Conservation (phyloP, 192 early-diverging fungal genomes). For the Backusella tarrabulga region DNA sequence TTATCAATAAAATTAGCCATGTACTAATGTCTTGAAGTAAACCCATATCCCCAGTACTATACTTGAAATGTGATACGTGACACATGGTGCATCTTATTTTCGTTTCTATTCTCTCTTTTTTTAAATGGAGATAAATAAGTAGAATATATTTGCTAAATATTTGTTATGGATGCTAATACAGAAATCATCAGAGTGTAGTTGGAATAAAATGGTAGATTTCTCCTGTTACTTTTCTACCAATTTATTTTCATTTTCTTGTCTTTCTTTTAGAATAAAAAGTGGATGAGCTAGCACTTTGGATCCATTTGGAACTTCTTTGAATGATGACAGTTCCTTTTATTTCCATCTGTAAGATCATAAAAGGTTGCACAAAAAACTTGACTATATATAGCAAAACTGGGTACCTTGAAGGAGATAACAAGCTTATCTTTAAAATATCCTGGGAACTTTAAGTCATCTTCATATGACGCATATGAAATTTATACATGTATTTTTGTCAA, state of each 20-base stretch:
- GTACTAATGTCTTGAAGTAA: background rate
- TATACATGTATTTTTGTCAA: background rate
- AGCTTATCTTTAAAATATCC: background rate
- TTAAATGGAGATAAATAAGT: no score
- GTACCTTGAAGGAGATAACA: constrained; percentile 4
- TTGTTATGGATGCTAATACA: no score
- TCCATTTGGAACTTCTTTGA: background rate
- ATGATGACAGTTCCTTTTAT: background rate
- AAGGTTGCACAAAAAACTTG: background rate
- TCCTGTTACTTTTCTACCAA: no score
- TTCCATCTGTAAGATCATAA: background rate
- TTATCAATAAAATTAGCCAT: background rate
- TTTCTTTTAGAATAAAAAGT: no score
- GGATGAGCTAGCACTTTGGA: background rate
- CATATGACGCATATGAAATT: background rate
- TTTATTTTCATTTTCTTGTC: no score
- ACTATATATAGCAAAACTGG: background rate
- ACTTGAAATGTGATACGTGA: background rate
- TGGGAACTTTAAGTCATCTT: background rate
- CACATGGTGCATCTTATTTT: background rate
- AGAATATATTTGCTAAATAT: no score
- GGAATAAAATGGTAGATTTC: no score
- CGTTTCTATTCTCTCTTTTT: background rate
- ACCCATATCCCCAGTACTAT: background rate
- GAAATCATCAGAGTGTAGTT: no score